These are phyloP conservation scores for Quercus robur DNA, from an alignment of 306 rosid species.

Conservation along the genomic window DNA sequence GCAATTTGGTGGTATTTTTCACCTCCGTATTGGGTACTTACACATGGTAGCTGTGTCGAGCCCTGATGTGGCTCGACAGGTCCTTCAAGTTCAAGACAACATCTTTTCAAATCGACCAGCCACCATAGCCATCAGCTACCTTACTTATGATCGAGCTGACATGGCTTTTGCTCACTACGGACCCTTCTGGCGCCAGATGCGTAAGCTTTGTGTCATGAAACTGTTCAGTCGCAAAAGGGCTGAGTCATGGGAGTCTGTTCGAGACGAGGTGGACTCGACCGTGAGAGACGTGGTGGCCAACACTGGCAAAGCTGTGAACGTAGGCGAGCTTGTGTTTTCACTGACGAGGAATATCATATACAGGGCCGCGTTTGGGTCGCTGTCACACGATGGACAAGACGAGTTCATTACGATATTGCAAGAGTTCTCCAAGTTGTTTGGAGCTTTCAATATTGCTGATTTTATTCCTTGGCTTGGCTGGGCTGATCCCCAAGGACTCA, in stretches of 20 bases:
- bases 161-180: conserved; percentile 96
- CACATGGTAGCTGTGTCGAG: conserved; percentile 70
- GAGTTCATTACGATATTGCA: conserved; percentile 71
- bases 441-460: conserved; percentile 74
- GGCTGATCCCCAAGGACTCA: conserved; percentile 71
- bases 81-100: conserved; percentile 73
- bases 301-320: conserved; percentile 41
- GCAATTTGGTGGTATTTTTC: conserved; percentile 68
- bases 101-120: conserved; percentile 83
- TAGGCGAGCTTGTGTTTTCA: conserved; percentile 63
- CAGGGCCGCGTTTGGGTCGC: conserved; percentile 78
- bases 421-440: conserved; percentile 81
- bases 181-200: conserved; percentile 93
- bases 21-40: conserved; percentile 70
- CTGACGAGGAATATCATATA: conserved; percentile 62
- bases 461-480: conserved; percentile 59
- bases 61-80: conserved; percentile 65
- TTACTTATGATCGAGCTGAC: conserved; percentile 83
- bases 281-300: conserved; percentile 17
- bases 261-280: conserved; percentile 60
- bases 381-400: conserved; percentile 57
- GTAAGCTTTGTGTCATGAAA: conserved; percentile 80
- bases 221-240: conserved; percentile 80
- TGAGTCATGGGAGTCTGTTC: conserved; percentile 80
- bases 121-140: conserved; percentile 75